A percentile compares a stretch with the other conserved stretches of the same genome.
Evolutionary conservation across 2,329 filamentous ascomycete genomes (phyloP).

Genomic region (Ascochyta fabae): DNA sequence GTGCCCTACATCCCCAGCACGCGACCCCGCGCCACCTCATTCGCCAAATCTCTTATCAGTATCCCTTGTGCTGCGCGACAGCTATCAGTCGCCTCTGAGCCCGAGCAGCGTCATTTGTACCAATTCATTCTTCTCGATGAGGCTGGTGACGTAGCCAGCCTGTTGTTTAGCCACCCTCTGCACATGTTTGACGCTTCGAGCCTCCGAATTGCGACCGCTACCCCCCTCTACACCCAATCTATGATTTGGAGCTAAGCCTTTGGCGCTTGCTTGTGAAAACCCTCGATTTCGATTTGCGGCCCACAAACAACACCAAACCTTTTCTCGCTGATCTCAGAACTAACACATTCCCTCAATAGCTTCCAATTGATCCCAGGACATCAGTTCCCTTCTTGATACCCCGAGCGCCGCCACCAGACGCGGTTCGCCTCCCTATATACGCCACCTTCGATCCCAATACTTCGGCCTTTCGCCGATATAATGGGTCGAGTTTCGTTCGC

Average conservation of each 20-base stretch:
- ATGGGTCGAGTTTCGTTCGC: conserved; percentile 62
- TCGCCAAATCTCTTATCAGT: conserved; percentile 45
- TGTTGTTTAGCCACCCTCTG: conserved; percentile 20
- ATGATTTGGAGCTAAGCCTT: conserved; percentile 28
- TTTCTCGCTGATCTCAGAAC: conserved; percentile 12
- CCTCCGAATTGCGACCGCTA: conserved; percentile 11
- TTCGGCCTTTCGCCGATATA: conserved; percentile 61
- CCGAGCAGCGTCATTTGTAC: conserved; percentile 33
- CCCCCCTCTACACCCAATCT: conserved; percentile 18
- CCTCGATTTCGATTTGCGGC: conserved; percentile 5
- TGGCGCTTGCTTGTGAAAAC: conserved; percentile 18
- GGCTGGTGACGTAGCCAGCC: conserved; percentile 29
- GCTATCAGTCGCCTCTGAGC: conserved; percentile 35
- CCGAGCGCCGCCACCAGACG: conserved; percentile 33
- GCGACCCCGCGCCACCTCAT: conserved; percentile 42
- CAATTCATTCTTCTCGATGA: conserved; percentile 23
- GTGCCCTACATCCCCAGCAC: conserved; percentile 17
- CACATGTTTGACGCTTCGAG: conserved; percentile 19
- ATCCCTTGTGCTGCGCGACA: conserved; percentile 27
- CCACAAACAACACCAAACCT: conserved; percentile 6
- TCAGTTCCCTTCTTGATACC: conserved; percentile 31
- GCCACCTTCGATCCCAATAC: conserved; percentile 33
- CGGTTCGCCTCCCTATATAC: conserved; percentile 24
- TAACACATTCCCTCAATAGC: conserved; percentile 21
- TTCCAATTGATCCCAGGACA: conserved; percentile 31